phyloP scores from a whole-genome alignment of 1,139 yeast genomes.

The Taphrina pruni region DNA sequence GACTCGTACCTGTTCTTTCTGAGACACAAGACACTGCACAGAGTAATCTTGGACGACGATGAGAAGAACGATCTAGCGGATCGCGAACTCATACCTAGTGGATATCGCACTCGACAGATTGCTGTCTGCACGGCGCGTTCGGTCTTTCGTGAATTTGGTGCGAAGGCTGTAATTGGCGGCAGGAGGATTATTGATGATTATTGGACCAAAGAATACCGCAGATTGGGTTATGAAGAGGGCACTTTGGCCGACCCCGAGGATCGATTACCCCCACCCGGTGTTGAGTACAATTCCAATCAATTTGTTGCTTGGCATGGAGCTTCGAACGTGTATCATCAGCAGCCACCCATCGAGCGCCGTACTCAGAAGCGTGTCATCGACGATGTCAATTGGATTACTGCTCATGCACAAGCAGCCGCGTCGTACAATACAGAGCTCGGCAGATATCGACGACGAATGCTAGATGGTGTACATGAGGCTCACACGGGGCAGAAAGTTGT shows the following conservation, averaged over 20 bases:
- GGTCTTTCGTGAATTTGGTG: slow-evolving; percentile 90
- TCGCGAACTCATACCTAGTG: slow-evolving; percentile 81
- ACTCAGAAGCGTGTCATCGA: slow-evolving; percentile 54
- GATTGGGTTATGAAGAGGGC: slow-evolving; percentile 76
- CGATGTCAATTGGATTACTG: slow-evolving; percentile 84
- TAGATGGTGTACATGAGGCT: slow-evolving; percentile 70
- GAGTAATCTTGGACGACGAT: slow-evolving; percentile 73
- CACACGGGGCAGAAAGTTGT: slow-evolving; percentile 79
- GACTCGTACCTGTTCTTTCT: slow-evolving; percentile 91
- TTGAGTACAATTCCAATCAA: slow-evolving; percentile 58
- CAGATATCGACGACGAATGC: slow-evolving; percentile 64
- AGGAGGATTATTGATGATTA: slow-evolving; percentile 84
- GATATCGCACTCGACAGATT: slow-evolving; percentile 88
- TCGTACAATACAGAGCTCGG: slow-evolving; percentile 68
- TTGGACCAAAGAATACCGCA: slow-evolving; percentile 75
- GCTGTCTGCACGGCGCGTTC: slow-evolving; percentile 91
- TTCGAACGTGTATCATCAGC: slow-evolving; percentile 54
- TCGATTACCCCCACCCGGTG: slow-evolving; percentile 55
- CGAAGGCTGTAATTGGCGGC: slow-evolving; percentile 80
- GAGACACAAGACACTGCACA: slow-evolving; percentile 74
- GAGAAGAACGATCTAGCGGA: slow-evolving; percentile 84
- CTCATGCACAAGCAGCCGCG: slow-evolving; percentile 77
- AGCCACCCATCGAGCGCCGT: slow-evolving; percentile 43
- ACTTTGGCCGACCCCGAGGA: slow-evolving; percentile 80
- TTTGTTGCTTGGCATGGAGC: slow-evolving; percentile 63